Conservation (phyloP, 306 rosid species). For the Vigna nakashimae region DNA sequence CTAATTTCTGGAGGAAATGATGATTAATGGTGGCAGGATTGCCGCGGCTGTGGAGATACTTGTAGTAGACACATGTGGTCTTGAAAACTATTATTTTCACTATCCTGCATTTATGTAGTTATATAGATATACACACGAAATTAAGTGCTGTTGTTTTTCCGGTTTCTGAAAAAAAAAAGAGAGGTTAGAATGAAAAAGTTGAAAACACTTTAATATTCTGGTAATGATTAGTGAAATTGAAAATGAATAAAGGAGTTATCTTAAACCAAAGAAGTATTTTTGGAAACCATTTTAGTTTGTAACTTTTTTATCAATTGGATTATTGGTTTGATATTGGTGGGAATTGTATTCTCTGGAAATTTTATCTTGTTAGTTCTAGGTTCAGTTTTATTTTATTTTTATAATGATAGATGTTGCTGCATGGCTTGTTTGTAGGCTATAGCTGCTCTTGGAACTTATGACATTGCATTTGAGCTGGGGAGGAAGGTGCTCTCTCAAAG, state of each 20-base stretch:
- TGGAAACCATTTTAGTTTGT: constrained; percentile 1
- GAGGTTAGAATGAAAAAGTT: too few species aligned
- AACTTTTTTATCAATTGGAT: constrained; percentile 28
- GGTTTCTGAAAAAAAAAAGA: too few species aligned
- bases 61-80: not conserved
- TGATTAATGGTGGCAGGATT: not conserved
- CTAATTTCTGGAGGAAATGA: constrained; percentile 12
- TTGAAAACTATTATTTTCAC: not conserved
- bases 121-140: not conserved
- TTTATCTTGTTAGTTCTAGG: constrained; percentile 20
- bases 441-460: constrained; percentile 96
- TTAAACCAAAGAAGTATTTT: not conserved
- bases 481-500: constrained; percentile 94
- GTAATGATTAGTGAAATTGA: not conserved
- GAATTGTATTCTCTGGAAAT: constrained; percentile 25
- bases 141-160: not conserved
- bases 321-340: constrained; percentile 30
- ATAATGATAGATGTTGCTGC: constrained; percentile 22
- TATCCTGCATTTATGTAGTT: not conserved
- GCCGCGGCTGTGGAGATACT: too few species aligned
- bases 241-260: not conserved
- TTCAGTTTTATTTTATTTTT: not conserved
- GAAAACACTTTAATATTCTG: not conserved
- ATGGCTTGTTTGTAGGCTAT: constrained; percentile 67
- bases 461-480: constrained; percentile 88